A percentile compares a stretch with the other conserved stretches of the same genome.
phyloP scores from a whole-genome alignment of 768 basidiomycete species.

The Exidia glandulosa region DNA sequence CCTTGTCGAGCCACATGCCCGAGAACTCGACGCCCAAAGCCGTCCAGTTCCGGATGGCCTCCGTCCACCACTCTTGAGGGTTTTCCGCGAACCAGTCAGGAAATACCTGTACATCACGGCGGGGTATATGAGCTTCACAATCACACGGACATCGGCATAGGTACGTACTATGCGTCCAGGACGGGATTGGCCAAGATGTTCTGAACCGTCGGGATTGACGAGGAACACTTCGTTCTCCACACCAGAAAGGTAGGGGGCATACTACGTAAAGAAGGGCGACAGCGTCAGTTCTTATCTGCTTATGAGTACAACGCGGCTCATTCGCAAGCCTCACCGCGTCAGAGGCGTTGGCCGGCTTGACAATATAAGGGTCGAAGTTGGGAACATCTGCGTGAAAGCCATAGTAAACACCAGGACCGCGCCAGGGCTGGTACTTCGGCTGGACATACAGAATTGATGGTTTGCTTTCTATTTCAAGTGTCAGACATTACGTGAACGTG shows the following conservation, averaged over 20 bases:
- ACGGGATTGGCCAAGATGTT: conserved; percentile 60
- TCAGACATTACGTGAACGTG: conserved; percentile 29
- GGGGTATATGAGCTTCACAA: neutral
- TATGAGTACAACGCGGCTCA: too few relatives aligned
- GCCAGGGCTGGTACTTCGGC: neutral
- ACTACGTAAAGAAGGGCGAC: too few relatives aligned
- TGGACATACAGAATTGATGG: conserved; percentile 35
- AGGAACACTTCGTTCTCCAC: too few relatives aligned
- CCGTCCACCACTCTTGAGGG: conserved; percentile 48
- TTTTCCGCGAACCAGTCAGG: conserved; percentile 51
- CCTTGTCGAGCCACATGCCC: conserved; percentile 62
- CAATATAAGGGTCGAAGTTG: conserved; percentile 55
- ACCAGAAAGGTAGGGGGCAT: too few relatives aligned
- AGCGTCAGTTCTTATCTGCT: too few relatives aligned
- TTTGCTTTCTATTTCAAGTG: conserved; percentile 23
- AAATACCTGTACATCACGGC: conserved; percentile 29
- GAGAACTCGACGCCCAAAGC: conserved; percentile 41
- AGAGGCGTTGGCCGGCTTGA: conserved; percentile 43
- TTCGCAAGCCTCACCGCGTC: conserved; percentile 48
- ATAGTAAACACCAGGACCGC: neutral
- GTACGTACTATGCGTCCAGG: conserved; percentile 56
- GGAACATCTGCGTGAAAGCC: conserved; percentile 45
- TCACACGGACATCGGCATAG: neutral
- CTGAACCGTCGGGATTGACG: too few relatives aligned
- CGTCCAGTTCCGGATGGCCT: conserved; percentile 46